Base-by-base conservation (phyloP, 2,329 filamentous ascomycete genomes). In the Fusarium multiceps region DNA sequence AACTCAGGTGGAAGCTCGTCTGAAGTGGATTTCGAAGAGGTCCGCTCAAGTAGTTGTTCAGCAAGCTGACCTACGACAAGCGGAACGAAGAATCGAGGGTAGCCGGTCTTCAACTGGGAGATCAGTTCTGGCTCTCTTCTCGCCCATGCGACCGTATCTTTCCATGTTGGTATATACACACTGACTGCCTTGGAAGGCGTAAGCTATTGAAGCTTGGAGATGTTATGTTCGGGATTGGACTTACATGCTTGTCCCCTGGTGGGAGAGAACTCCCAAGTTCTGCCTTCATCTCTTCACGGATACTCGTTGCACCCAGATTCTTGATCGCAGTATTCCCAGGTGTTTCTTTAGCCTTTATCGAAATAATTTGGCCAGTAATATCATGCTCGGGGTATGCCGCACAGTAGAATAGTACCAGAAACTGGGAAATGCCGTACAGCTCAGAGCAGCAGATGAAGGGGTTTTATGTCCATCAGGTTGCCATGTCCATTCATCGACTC, bases 121-220 rank as follows among this genome's bases (percentile, higher is more conserved):
- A 77, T 49, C 7, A 76, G 23, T 8, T 54, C 37, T 2, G 69
- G 70, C 3, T 78, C 69, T 27, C 69, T 59, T 13, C 46, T 68
- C 5, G 67, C 76, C 73, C 72, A 78, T 32, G 61, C 72, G 10
- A 70, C 34, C 0, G 71, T 72, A n/a, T 77, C 71, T 63, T 61
- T 57, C 76, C 74, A 78, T 30, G 60, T 71, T 5, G 75, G 76
- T n/a, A 78, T 72, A 13, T 73, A 78, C 11, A 78, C 76, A 57
- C 76, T 78, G 30, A 77, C 63, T 20, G 68, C 74, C 76, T 78
- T 30, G 12, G 9, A 8, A 12, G 3, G 13, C 14, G 27, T 70
- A 11, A 64, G 48, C 21, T 13, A 3, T 16, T 25, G 45, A 21
- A 53, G 25, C 6, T 23, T 34, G 4, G 18, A 14, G 23, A 23